These are phyloP conservation scores for Colletotrichum caudatum DNA, from an alignment of 2,329 filamentous ascomycete species.

Conservation along the genomic window DNA sequence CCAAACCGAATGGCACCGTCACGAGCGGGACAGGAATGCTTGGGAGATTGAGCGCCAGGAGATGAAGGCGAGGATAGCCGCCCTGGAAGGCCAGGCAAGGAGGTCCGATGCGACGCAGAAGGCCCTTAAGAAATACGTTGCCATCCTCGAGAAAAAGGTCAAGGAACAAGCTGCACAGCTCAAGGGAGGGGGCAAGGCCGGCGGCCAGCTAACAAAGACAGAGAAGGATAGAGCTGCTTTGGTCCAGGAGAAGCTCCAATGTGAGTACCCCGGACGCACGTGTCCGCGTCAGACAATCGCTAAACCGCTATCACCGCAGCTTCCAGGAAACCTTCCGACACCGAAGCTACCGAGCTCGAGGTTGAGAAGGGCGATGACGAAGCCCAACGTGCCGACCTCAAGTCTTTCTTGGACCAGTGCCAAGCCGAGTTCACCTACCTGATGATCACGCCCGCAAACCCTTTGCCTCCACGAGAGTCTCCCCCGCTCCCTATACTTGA, in stretches of 20 bases:
- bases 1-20: constrained; percentile 98
- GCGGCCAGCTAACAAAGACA: constrained; percentile 56
- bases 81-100: constrained; percentile 88
- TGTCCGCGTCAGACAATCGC: background rate
- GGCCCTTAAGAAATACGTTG: constrained; percentile 89
- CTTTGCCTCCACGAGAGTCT: constrained; percentile 72
- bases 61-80: constrained; percentile 97
- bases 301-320: constrained; percentile 16
- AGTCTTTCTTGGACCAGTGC: constrained; percentile 73
- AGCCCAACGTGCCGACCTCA: constrained; percentile 64
- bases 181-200: constrained; percentile 63
- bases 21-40: constrained; percentile 96
- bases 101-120: constrained; percentile 90
- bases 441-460: constrained; percentile 76
- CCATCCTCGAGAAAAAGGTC: constrained; percentile 88
- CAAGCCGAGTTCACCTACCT: constrained; percentile 75
- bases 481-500: constrained; percentile 69
- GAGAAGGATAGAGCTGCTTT: constrained; percentile 66
- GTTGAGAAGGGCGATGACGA: constrained; percentile 61
- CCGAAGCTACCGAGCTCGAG: constrained; percentile 61
- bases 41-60: constrained; percentile 99
- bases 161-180: constrained; percentile 83
- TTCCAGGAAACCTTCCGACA: constrained; percentile 47
- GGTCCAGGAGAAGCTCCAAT: constrained; percentile 68
- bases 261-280: constrained; percentile 52